Base-by-base conservation (phyloP, 2,329 filamentous ascomycete genomes). In the Cladophialophora psammophila region DNA sequence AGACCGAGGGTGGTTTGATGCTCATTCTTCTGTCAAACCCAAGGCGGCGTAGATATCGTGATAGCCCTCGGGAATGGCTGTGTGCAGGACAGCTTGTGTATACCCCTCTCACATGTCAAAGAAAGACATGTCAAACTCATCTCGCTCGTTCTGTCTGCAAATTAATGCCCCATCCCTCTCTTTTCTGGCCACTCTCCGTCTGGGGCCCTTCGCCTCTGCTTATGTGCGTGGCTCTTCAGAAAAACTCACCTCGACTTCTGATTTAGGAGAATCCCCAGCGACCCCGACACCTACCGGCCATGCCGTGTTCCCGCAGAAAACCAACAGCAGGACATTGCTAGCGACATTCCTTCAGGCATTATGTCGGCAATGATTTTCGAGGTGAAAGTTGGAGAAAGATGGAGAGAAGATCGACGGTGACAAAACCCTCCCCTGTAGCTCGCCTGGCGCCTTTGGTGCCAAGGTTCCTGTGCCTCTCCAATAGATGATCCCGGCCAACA, bases 321-420 rank as follows among this genome's bases (percentile, higher is more conserved):
- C 42, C 31, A 13, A 13, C 36, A 31, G 9, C 20, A 42, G 38
- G 13, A 36, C 20, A 8, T 36, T 34, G 45, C 53, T 31, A 34
- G 10, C 31, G 35, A 3, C 18, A 55, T 56, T 32, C 57, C 26
- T 8, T 45, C 5, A 18, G 34, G 42, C 7, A 38, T 50, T 26
- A 13, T 48, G 15, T 53, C 48, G 59, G 59, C 59, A 61, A 61
- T 52, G 59, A 61, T 38, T 35, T 52, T 34, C 34, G 18, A 52
- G 42, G 45, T 26, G 34, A 31, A 18, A 53, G 42, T 61, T 61
- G 59, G 59, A 53, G 45, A 53, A 38, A 36, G 31, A 36, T 55
- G 45, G 45, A 26, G 45, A 50, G 45, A 50, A 50, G 45, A 50
- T 50, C 45, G 45, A 50, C 45, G 45, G 45, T 3, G 45, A 42